Evolutionary conservation across 169 alveolate genomes (phyloP).

Genomic region (Eimeria mitis): DNA sequence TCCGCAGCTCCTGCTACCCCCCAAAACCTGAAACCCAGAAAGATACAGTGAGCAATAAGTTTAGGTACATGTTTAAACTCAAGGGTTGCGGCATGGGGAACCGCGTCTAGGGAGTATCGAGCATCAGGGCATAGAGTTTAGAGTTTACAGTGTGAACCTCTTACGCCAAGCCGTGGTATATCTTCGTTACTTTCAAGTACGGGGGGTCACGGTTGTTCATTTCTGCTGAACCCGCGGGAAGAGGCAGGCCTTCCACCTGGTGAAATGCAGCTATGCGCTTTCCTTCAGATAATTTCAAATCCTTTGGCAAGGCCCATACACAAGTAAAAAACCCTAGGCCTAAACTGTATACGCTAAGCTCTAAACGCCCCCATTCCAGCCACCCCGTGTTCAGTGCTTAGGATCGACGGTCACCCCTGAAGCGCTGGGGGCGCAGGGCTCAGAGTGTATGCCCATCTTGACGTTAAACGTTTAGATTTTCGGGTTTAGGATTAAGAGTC

Average conservation of each 20-base stretch:
- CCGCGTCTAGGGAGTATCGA: background rate
- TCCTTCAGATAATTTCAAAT: background rate
- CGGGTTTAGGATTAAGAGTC: background rate
- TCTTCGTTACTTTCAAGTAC: constrained; percentile 5
- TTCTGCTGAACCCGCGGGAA: constrained; percentile 60
- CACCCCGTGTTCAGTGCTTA: no score
- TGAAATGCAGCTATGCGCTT: background rate
- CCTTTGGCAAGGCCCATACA: constrained; percentile 29
- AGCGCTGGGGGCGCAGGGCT: background rate
- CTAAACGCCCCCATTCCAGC: background rate
- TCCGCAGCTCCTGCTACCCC: background rate
- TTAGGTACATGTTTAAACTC: background rate
- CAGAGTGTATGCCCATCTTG: no score
- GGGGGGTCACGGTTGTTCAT: background rate
- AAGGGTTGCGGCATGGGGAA: background rate
- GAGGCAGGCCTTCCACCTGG: constrained; percentile 1
- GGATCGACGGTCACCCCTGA: no score
- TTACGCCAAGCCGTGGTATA: constrained; percentile 21
- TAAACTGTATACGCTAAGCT: background rate
- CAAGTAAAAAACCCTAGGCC: background rate
- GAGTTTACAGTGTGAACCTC: background rate
- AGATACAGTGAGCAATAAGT: background rate
- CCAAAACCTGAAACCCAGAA: background rate
- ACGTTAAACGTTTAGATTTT: no score
- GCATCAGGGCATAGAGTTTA: background rate